Evolutionary conservation across 345 rosid genomes (phyloP), one percentile per base, ranked within the genome.

Genomic region (Salix koriyanagi): DNA sequence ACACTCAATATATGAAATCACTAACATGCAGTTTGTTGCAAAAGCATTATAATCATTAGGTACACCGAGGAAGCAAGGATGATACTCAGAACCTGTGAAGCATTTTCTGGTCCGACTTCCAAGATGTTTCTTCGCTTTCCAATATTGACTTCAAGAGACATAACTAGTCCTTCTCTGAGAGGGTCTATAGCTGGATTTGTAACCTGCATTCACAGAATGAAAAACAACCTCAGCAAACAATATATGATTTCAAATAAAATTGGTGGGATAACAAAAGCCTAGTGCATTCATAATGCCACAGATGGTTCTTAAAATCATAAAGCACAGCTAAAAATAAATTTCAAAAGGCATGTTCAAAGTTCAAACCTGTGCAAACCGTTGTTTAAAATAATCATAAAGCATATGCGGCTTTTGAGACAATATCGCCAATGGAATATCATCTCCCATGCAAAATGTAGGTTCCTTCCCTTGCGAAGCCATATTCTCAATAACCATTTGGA

Each of bases 141-240:
- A 72, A 96, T 85, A 78, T 90, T 96, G 76, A 96, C 88, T 86
- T 96, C 98, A 73, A 96, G 98, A 74, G 99, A 96, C 99, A 96
- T 93, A 78, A 96, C 99, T 75, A 96, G 83, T 37, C 99, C 98
- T 86, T 96, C 99, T 79, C 99, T 88, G 23, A 96, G 91, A 48
- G 99, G 99, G 71, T 96, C 99, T 77, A 96, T 96, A 79, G 99
- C 97, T 70, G 99, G 99, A 84, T 96, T 96, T 76, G 99, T 96
- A 60, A 96, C 99, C 98, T 96, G 86, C 61, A 74, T 67, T 65
- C 67, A 77, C 61, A 50, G 23, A 73, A 73, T 34, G 28, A 23
- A 60, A 39, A 80, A 67, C 32, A 81, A 11, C 14, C 64, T 58
- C 64, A 58, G 48, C 60, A 52, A 44, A 72, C 18, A 48, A 36